Conservation (phyloP, 1,139 yeast species). For the Yamadazyma dendronema region DNA sequence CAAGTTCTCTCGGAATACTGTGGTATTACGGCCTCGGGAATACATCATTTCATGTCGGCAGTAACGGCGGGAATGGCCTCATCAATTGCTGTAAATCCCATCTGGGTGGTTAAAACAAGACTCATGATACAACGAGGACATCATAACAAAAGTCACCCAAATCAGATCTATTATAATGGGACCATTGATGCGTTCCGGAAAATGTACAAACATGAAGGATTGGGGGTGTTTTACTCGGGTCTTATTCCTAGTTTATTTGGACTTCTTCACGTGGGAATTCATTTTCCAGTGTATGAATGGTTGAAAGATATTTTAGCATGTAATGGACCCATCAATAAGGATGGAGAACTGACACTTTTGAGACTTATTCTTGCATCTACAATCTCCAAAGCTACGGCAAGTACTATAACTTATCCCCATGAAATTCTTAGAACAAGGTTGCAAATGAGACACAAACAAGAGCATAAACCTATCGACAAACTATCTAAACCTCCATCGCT, state of each 20-base stretch:
- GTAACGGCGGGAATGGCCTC: constrained; percentile 87
- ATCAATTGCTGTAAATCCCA: constrained; percentile 87
- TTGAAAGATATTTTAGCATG: constrained; percentile 53
- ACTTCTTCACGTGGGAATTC: constrained; percentile 89
- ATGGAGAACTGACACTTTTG: constrained; percentile 35
- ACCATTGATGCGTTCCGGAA: constrained; percentile 79
- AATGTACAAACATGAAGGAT: constrained; percentile 80
- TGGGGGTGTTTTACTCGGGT: constrained; percentile 85
- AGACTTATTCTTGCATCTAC: constrained; percentile 67
- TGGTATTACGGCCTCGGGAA: constrained; percentile 43
- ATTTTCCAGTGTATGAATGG: constrained; percentile 92
- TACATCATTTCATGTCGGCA: constrained; percentile 75
- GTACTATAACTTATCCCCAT: constrained; percentile 90
- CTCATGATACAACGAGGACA: constrained; percentile 80
- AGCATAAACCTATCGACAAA: neutral
- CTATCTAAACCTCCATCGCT: constrained; percentile 12
- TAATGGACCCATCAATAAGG: constrained; percentile 9
- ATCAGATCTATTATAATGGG: constrained; percentile 57
- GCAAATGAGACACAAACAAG: constrained; percentile 47
- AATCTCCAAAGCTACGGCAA: constrained; percentile 83
- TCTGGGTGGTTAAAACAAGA: constrained; percentile 96
- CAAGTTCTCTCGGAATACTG: constrained; percentile 25
- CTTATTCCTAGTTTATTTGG: constrained; percentile 89
- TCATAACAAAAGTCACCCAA: constrained; percentile 30
- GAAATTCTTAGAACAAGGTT: constrained; percentile 90